These are phyloP conservation scores for Dothideomycetes sp. DNA, from an alignment of 2,329 filamentous ascomycete genomes.

Conservation along the genomic window DNA sequence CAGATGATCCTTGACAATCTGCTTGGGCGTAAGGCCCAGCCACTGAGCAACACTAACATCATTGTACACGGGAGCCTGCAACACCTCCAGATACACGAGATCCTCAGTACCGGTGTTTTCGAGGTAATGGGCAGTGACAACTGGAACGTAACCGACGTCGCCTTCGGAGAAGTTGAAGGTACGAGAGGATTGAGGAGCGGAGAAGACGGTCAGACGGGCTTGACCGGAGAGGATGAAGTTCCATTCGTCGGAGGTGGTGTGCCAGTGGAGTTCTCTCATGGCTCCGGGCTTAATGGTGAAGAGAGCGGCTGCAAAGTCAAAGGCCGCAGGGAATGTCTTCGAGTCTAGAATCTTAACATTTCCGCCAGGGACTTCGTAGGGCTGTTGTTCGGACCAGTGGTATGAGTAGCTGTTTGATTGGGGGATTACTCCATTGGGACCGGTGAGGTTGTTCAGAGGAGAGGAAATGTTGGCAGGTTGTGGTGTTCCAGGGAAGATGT, in stretches of 20 bases:
- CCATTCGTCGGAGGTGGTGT: constrained; percentile 53
- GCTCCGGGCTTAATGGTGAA: constrained; percentile 53
- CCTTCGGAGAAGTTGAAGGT: constrained; percentile 54
- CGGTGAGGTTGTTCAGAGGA: constrained; percentile 35
- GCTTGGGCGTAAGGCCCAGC: constrained; percentile 42
- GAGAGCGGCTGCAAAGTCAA: constrained; percentile 46
- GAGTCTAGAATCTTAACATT: constrained; percentile 53
- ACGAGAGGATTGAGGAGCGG: constrained; percentile 40
- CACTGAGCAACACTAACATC: constrained; percentile 51
- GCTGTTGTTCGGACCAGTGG: constrained; percentile 39
- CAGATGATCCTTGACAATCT: constrained; percentile 29
- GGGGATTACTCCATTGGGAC: constrained; percentile 27
- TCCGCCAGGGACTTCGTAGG: constrained; percentile 46
- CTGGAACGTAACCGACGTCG: constrained; percentile 51
- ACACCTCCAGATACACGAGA: constrained; percentile 51
- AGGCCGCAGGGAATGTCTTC: constrained; percentile 47
- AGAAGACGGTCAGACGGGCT: constrained; percentile 48
- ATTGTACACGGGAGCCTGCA: constrained; percentile 44
- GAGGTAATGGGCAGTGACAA: constrained; percentile 48
- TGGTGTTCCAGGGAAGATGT: constrained; percentile 35
- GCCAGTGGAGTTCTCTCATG: constrained; percentile 58
- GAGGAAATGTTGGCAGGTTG: constrained; percentile 29
- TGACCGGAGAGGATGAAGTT: constrained; percentile 50
- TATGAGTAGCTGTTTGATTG: constrained; percentile 29
- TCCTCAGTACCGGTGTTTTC: constrained; percentile 53